Conservation (phyloP, 164 flowering plant species). For the Euptelea pleiosperma region DNA sequence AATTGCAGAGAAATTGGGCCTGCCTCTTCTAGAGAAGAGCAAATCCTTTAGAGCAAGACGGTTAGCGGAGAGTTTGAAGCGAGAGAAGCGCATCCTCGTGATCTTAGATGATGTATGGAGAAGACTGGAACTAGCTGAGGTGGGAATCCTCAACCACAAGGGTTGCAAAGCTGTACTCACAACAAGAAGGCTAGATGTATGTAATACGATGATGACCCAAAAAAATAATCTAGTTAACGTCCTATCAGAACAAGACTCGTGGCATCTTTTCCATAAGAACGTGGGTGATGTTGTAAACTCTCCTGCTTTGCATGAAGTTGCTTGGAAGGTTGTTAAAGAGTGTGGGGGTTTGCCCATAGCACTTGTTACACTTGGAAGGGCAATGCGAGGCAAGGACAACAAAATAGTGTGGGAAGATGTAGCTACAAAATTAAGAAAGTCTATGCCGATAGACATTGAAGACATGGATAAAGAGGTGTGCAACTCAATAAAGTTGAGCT, state of each 20-base stretch:
- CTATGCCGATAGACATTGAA: slow-evolving; percentile 2
- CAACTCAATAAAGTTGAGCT: slow-evolving; percentile 18
- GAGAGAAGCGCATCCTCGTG: slow-evolving; percentile 1
- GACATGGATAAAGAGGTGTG: slow-evolving; percentile 15
- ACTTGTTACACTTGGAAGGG: background rate
- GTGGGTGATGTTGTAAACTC: slow-evolving; percentile 1
- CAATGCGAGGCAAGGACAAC: background rate
- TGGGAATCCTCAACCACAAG: slow-evolving; percentile 11
- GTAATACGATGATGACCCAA: background rate
- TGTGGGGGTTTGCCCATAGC: slow-evolving; percentile 12
- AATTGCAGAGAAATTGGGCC: slow-evolving; percentile 8
- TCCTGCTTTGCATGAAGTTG: background rate
- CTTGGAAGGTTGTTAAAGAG: slow-evolving; percentile 1
- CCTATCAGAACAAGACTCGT: background rate
- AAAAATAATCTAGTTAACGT: background rate
- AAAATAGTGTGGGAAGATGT: slow-evolving; percentile 9
- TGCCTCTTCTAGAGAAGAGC: background rate
- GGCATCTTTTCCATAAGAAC: slow-evolving; percentile 1
- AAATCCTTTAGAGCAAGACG: background rate
- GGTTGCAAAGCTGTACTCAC: slow-evolving; percentile 11
- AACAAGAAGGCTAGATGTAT: background rate
- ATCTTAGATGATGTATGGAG: slow-evolving; percentile 19
- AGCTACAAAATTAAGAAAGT: background rate
- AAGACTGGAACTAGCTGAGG: background rate
- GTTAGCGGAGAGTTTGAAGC: slow-evolving; percentile 1